These are phyloP conservation scores for Venturia carpophila DNA, from an alignment of 2,329 filamentous ascomycete genomes.

Conservation along the genomic window DNA sequence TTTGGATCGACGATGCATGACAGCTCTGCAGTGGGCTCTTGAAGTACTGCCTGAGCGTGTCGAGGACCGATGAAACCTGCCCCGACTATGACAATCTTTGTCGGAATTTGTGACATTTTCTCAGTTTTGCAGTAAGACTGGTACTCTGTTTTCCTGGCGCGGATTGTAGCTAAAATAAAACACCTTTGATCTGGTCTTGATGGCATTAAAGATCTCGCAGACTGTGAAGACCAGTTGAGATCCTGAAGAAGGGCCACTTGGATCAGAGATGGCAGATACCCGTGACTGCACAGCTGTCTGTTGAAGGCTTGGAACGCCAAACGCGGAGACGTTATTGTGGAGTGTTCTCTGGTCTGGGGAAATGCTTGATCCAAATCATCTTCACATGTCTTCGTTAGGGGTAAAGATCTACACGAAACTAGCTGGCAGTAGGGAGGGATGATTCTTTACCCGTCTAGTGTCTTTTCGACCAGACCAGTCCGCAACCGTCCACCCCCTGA, in stretches of 20 bases:
- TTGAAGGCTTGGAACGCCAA: not conserved
- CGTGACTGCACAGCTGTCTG: not conserved
- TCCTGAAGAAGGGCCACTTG: not conserved
- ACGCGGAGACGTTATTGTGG: not conserved
- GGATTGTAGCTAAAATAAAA: no score
- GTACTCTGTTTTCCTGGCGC: not conserved
- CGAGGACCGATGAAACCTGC: slow-evolving; percentile 44
- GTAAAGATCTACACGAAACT: not conserved
- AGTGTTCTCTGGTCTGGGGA: not conserved
- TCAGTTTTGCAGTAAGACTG: not conserved
- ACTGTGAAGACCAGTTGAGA: no score
- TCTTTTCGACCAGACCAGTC: not conserved
- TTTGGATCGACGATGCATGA: slow-evolving; percentile 42
- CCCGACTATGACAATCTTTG: slow-evolving; percentile 40
- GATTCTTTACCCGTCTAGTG: not conserved
- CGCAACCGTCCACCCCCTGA: not conserved
- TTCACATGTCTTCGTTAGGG: not conserved
- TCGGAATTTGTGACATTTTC: not conserved
- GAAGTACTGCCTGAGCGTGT: slow-evolving; percentile 40
- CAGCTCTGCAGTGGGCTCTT: slow-evolving; percentile 34
- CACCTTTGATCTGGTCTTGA: no score
- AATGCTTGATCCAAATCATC: not conserved
- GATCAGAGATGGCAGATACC: no score
- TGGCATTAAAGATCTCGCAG: no score
- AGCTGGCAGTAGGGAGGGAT: not conserved